Percentiles rank a stretch among this genome's conserved stretches.
These are phyloP conservation scores for Phytophthora ohioensis DNA, from an alignment of 352 stramenopile genomes.

Conservation along the genomic window DNA sequence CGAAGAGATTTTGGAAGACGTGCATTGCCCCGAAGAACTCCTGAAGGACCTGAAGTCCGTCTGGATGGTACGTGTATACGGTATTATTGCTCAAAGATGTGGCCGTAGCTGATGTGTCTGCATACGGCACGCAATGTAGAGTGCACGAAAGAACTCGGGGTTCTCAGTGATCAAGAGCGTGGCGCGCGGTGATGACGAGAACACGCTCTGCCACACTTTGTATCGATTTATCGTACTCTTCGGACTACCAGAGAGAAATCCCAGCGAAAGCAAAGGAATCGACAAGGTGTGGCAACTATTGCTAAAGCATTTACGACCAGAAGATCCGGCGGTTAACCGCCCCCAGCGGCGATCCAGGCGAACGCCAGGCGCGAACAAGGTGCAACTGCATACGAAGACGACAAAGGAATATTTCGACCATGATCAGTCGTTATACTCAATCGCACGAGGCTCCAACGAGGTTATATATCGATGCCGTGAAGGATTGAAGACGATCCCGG, in stretches of 20 bases:
- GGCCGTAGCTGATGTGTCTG: neutral
- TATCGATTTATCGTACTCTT: constrained; percentile 98
- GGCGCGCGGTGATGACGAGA: constrained; percentile 69
- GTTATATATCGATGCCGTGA: constrained; percentile 63
- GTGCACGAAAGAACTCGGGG: constrained; percentile 54
- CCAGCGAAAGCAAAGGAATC: constrained; percentile 47
- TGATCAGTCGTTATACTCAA: constrained; percentile 59
- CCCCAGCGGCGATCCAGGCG: constrained; percentile 32
- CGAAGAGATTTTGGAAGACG: constrained; percentile 96
- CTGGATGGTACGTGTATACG: constrained; percentile 78
- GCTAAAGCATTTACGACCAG: constrained; percentile 68
- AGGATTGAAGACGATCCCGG: constrained; percentile 51
- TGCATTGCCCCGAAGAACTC: constrained; percentile 90
- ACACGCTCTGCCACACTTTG: constrained; percentile 95
- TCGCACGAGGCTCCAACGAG: constrained; percentile 54
- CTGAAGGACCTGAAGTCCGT: constrained; percentile 85
- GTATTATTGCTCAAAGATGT: neutral
- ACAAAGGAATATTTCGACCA: constrained; percentile 49
- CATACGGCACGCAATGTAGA: constrained; percentile 29
- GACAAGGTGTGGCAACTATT: constrained; percentile 70
- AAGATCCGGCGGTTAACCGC: constrained; percentile 30
- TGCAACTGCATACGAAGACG: constrained; percentile 21
- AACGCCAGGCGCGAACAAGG: constrained; percentile 19
- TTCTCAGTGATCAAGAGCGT: constrained; percentile 80
- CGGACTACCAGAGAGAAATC: constrained; percentile 82